Evolutionary conservation across 441 rosid species (phyloP), one percentile per base, ranked within the genome.

Genomic region (Hypseocharis bilobata): DNA sequence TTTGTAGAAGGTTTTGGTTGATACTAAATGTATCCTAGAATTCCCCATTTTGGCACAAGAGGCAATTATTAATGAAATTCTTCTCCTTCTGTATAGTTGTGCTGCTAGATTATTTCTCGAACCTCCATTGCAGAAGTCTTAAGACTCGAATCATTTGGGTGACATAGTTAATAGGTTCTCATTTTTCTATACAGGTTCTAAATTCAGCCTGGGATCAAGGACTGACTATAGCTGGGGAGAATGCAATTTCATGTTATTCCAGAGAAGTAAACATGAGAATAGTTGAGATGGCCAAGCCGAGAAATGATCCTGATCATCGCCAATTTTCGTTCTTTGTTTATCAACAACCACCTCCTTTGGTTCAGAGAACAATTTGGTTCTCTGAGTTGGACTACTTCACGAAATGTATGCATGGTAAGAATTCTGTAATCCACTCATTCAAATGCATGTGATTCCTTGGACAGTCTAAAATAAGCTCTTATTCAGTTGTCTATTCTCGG

Each of bases 121-220:
- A n/a, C n/a, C n/a, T n/a, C n/a, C n/a, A n/a, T n/a, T n/a, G n/a
- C n/a, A n/a, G n/a, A n/a, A n/a, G n/a, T n/a, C n/a, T 6, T 4
- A 10, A 32, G 38, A 2, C 22, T n/a, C 22, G 16, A n/a, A 45
- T 6, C 20, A 45, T 45, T 45, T 20, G 52, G 52, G 52, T 4
- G 1, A 63, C 22, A 54, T 23, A 28, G 25, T 49, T 56, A 36
- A 54, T 40, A 36, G 28, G 54, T 34, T 60, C 57, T 23, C 55
- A 70, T 55, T 58, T 83, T 61, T 28, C 55, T 4, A 30, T 70
- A 71, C 74, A 87, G 92, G 83, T 87, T 70, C 69, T 87, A 38
- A 85, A 83, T 75, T 82, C 81, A 20, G 88, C 86, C 45, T 87
- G 92, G 89, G 92, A 87, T 66, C 78, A 75, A 13, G 86, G 83